Base-by-base conservation (phyloP, 2,329 filamentous ascomycete species). In the Calycina herbarum region DNA sequence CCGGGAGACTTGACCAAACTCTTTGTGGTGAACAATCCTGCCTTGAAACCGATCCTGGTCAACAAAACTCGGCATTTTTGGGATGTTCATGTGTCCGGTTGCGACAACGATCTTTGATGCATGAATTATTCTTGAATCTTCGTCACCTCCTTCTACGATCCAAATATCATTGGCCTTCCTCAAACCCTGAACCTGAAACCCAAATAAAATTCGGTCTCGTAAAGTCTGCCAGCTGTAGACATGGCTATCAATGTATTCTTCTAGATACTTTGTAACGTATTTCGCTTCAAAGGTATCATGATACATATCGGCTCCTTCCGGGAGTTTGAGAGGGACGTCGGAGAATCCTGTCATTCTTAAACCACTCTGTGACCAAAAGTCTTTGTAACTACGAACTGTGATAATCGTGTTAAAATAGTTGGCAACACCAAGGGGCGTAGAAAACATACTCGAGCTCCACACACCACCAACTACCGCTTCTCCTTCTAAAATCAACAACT, bases 1-100 rank as follows among this genome's bases (percentile, higher is more conserved):
- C 8, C 48, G 56, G 63, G 59, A 17, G 64, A 61, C 57, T 54
- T 73, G 56, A 6, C 76, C 76, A 64, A 78, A 77, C 54, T 76
- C 73, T 33, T 73, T 70, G 13, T 74, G 74, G 64, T 78, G 77
- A 8, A 78, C 60, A 3, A 76, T 71, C 2, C 42, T n/a, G 42
- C 42, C n/a, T 20, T 48, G 17, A 10, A 48, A 48, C 5, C 8
- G 42, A n/a, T 20, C 5, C 15, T 48, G 17, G 7, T 48, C n/a
- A 10, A 73, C 68, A 17, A 78, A 65, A 17, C 64, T 20, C 10
- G 77, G 77, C 59, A 76, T 69, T 42, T 75, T 68, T 2, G 73
- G 73, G 31, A 68, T 57, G 58, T 61, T 64, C 27, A 35, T 68
- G 20, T 54, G 51, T 3, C 59, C 59, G 1, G 59, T 40, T 8